Evolutionary conservation across 2,329 filamentous ascomycete genomes (phyloP), one percentile per base, ranked within the genome.

Genomic region (Phyllosticta capitalensis): DNA sequence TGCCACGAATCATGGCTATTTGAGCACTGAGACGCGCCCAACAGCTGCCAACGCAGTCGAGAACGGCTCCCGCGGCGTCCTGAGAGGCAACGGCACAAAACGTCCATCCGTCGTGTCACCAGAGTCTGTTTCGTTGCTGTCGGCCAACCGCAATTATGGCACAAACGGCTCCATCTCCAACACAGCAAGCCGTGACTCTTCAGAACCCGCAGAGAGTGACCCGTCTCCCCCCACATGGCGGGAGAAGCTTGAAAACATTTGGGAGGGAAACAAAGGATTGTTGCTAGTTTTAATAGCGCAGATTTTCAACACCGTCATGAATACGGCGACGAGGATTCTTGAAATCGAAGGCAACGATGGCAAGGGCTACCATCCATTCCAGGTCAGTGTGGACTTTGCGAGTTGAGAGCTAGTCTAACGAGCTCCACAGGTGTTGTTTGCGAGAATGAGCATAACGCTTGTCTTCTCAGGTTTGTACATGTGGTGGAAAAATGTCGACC

Each of bases 301-400:
- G 72, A 76, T 94, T 38, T 96, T 96, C 66, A 90, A 87, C 1
- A 85, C 87, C 0, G 73, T 89, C 56, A 96, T 96, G 92, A 95
- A 94, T 70, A 83, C 95, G 9, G 84, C 85, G 49, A 89, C 90
- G 0, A 81, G 90, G 20, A 72, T 92, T 10, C 76, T 96, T 48
- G 89, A 95, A 69, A 78, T 82, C 38, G 78, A 83, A 64, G 83
- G 83, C 10, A 78, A 87, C 19, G 78, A 88, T 64, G 86, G 72
- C 68, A 68, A 85, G 53, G 83, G 83, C 1, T 86, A 95, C 78
- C 84, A 94, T 76, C 89, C 91, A 0, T 86, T 95, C 64, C 89
- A 94, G 71, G 78, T 80, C 66, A 52, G 68, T 5, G 24, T 9
- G 10, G 2, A 10, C 17, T 28, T 21, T 19, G 30, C 7, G 17